Base-by-base conservation (phyloP, 176 grass and related monocot species). In the Juncus inflexus region DNA sequence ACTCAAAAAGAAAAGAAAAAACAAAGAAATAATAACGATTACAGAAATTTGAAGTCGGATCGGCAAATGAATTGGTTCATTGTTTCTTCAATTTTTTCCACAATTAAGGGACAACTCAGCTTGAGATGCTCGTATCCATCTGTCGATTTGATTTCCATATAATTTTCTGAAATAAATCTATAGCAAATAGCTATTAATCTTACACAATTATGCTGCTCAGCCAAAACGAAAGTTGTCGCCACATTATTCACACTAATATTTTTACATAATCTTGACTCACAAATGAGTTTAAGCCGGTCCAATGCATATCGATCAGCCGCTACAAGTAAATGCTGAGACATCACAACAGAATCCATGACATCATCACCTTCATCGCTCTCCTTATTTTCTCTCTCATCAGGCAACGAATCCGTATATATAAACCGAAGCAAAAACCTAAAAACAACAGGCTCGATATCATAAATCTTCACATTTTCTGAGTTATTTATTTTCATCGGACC, bases 211-310 rank as follows among this genome's bases (percentile, higher is more conserved):
- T 76, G 73, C 15, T 76, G 73, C 73, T 76, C 73, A 5, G 73
- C 73, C 14, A 76, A 53, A 5, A 60, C 73, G 40, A 76, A 76
- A 35, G 73, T 76, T 59, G 73, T 76, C n/a, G 73, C 73, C 19
- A 76, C 60, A 10, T 58, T 76, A 8, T 64, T 60, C 6, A 65
- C 12, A 10, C 59, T 76, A n/a, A 76, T n/a, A 42, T 54, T 65
- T 42, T 57, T 56, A 15, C 35, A 76, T 60, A 76, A 35, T 65
- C 64, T 76, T 1, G 73, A 43, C 53, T 76, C 73, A 15, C 73
- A 65, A 15, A 76, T 64, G 7, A 57, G 58, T 49, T 65, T 76
- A 6, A 76, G 73, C 38, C 73, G 60, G 53, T 76, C 73, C n/a
- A 76, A 55, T 56, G 61, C 61, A 37, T 76, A 76, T 52, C 73